Percentiles rank a stretch among this genome's conserved stretches.
phyloP scores from a whole-genome alignment of 306 rosid genomes.

The Boehmeria nivea region DNA sequence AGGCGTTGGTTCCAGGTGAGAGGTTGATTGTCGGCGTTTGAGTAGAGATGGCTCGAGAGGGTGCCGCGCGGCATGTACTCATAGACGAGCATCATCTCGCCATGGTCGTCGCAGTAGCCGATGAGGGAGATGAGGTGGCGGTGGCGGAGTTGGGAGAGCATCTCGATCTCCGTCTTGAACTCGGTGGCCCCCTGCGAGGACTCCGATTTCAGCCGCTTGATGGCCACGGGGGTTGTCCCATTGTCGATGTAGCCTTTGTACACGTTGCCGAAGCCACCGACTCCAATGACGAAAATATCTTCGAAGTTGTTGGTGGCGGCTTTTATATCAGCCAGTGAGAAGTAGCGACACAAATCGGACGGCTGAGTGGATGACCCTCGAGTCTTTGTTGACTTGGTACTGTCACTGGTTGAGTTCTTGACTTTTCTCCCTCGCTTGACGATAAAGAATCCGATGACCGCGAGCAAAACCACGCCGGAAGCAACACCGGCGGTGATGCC shows the following conservation, averaged over 20 bases:
- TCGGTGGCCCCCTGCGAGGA: constrained; percentile 34
- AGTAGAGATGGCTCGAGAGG: constrained; percentile 20
- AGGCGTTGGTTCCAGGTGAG: constrained; percentile 27
- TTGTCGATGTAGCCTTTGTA: constrained; percentile 25
- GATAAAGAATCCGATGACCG: neutral
- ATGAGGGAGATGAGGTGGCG: constrained; percentile 26
- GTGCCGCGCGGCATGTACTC: constrained; percentile 23
- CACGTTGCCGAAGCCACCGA: constrained; percentile 42
- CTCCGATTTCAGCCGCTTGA: constrained; percentile 32
- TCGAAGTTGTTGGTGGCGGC: constrained; percentile 31
- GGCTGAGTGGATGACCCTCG: constrained; percentile 17
- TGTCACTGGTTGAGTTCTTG: neutral
- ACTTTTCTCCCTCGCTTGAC: neutral
- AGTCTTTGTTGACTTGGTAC: constrained; percentile 1
- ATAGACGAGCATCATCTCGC: constrained; percentile 29
- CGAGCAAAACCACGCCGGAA: neutral
- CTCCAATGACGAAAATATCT: constrained; percentile 18
- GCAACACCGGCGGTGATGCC: neutral
- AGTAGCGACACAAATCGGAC: constrained; percentile 20
- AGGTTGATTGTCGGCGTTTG: neutral
- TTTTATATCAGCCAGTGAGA: constrained; percentile 26
- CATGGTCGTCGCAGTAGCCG: constrained; percentile 13
- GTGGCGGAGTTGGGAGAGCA: constrained; percentile 31
- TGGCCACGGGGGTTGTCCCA: constrained; percentile 9
- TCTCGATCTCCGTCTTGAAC: constrained; percentile 35